These are phyloP conservation scores for Ambrosiella xylebori DNA, from an alignment of 2,329 filamentous ascomycete species.

Conservation along the genomic window DNA sequence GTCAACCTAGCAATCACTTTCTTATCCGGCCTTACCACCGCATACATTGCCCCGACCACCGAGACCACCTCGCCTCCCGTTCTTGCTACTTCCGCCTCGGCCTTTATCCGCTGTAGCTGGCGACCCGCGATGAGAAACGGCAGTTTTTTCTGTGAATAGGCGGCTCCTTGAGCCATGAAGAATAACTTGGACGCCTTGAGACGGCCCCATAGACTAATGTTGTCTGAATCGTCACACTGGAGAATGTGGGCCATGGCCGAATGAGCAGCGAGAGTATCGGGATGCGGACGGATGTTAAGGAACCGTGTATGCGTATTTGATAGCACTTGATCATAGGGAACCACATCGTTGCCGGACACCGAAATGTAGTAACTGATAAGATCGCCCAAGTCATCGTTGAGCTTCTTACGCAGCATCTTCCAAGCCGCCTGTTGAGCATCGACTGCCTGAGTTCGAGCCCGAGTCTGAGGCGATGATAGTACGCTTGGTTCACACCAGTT, in stretches of 20 bases:
- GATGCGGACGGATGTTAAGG: background rate
- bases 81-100: constrained; percentile 14
- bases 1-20: constrained; percentile 16
- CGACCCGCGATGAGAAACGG: constrained; percentile 28
- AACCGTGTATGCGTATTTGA: background rate
- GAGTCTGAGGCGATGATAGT: background rate
- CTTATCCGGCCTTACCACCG: constrained; percentile 22
- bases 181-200: constrained; percentile 34
- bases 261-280: background rate
- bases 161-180: constrained; percentile 16
- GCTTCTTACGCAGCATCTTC: background rate
- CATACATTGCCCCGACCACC: constrained; percentile 21
- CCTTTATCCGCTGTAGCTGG: constrained; percentile 33
- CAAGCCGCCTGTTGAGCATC: background rate
- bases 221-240: constrained; percentile 15
- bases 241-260: background rate
- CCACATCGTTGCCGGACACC: background rate
- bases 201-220: constrained; percentile 27
- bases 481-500: constrained; percentile 2
- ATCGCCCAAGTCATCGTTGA: background rate
- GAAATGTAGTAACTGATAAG: background rate
- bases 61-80: constrained; percentile 12
- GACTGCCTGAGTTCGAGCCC: background rate
- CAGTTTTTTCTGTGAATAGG: background rate
- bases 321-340: background rate